Conservation (phyloP, 2,329 filamentous ascomycete genomes). For the Colletotrichum tanaceti region DNA sequence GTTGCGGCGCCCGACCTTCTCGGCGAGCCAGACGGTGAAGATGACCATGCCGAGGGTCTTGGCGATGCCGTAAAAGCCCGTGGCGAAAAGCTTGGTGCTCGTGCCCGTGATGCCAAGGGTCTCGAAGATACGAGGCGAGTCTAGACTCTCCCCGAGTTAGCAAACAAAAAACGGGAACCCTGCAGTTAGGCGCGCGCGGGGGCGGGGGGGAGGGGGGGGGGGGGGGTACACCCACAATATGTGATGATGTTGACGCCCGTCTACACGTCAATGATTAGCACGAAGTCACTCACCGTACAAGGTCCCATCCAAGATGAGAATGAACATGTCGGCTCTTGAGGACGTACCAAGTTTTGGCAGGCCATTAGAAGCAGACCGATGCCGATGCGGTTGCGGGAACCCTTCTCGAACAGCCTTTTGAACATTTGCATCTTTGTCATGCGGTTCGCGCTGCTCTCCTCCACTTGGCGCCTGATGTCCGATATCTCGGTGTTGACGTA, state of each 20-base stretch:
- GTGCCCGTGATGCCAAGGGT: constrained; percentile 51
- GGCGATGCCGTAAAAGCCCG: constrained; percentile 54
- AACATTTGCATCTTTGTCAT: constrained; percentile 39
- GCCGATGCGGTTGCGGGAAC: constrained; percentile 54
- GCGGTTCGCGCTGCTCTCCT: constrained; percentile 58
- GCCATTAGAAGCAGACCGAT: constrained; percentile 59
- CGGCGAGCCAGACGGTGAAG: constrained; percentile 57
- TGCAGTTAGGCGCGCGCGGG: too few relatives aligned
- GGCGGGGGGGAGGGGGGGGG: too few relatives aligned
- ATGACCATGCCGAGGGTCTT: constrained; percentile 52
- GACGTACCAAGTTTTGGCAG: not conserved
- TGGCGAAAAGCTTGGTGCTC: constrained; percentile 50
- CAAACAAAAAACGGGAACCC: not conserved
- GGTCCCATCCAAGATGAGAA: too few relatives aligned
- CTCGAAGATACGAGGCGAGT: constrained; percentile 53
- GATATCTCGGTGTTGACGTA: constrained; percentile 59
- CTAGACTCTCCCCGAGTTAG: not conserved
- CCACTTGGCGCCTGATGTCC: constrained; percentile 65
- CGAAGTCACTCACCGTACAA: too few relatives aligned
- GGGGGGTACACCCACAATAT: not conserved
- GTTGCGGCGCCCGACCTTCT: constrained; percentile 59
- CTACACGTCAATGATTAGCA: not conserved
- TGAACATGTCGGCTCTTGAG: too few relatives aligned
- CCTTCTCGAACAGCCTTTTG: constrained; percentile 40
- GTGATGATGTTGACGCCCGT: constrained; percentile 19